Evolutionary conservation across 192 early-diverging fungal species (phyloP).

Genomic region (Linnemannia elongata): DNA sequence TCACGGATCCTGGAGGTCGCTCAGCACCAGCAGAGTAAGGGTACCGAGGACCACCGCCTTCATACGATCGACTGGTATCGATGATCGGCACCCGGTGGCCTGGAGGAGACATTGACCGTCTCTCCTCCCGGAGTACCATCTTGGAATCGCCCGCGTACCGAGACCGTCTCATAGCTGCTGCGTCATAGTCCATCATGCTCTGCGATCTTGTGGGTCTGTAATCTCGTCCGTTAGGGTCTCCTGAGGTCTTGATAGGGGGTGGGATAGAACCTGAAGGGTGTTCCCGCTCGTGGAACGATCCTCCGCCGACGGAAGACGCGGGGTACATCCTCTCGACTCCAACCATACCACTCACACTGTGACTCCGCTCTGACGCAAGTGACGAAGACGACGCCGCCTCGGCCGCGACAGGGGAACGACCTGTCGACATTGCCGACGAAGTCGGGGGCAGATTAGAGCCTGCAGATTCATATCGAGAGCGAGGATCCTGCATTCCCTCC

Average conservation of each 20-base stretch:
- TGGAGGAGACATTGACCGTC: conserved; percentile 32
- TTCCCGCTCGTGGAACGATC: conserved; percentile 23
- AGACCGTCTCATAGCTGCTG: conserved; percentile 6
- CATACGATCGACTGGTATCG: conserved; percentile 15
- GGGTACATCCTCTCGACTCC: conserved; percentile 25
- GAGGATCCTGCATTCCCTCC: conserved; percentile 11
- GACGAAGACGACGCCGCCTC: background rate
- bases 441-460: background rate
- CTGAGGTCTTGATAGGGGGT: conserved; percentile 4
- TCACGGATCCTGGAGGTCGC: background rate
- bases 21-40: conserved; percentile 3
- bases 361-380: conserved; percentile 10
- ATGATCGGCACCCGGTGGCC: background rate
- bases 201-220: conserved; percentile 26
- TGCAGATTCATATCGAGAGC: conserved; percentile 23
- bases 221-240: conserved; percentile 12
- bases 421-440: background rate
- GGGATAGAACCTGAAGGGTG: background rate
- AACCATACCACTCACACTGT: conserved; percentile 28
- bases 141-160: conserved; percentile 25
- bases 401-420: background rate
- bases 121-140: conserved; percentile 1
- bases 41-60: conserved; percentile 11
- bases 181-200: conserved; percentile 29
- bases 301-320: background rate